Conservation (phyloP, 495 filamentous ascomycete species). For the Cetradonia linearis region DNA sequence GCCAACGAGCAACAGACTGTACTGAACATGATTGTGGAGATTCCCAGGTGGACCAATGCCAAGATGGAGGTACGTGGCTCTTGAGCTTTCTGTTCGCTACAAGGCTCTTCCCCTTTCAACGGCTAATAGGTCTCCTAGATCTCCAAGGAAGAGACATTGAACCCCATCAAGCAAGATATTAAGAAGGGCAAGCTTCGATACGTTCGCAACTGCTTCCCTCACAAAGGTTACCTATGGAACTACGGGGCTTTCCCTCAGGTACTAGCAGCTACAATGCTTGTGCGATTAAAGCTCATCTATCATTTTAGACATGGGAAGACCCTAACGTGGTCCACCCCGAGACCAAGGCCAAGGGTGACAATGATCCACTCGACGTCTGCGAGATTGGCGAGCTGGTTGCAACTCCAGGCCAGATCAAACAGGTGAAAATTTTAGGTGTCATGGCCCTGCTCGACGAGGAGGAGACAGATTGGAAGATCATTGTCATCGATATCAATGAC, state of each 20-base stretch:
- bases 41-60: slow-evolving; percentile 98
- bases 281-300: neutral
- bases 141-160: slow-evolving; percentile 91
- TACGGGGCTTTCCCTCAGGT: slow-evolving; percentile 99
- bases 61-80: slow-evolving; percentile 76
- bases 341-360: slow-evolving; percentile 99
- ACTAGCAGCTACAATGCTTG: slow-evolving; percentile 25
- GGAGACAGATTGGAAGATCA: slow-evolving; percentile 99
- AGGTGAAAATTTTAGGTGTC: slow-evolving; percentile 97
- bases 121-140: slow-evolving; percentile 44
- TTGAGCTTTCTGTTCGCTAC: neutral
- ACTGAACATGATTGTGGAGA: slow-evolving; percentile 99
- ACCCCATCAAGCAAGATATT: slow-evolving; percentile 79
- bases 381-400: slow-evolving; percentile 98
- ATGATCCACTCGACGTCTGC: slow-evolving; percentile 98
- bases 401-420: slow-evolving; percentile 92
- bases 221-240: slow-evolving; percentile 99
- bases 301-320: slow-evolving; percentile 92
- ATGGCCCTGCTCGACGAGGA: slow-evolving; percentile 99
- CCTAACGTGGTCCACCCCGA: slow-evolving; percentile 90
- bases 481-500: slow-evolving; percentile 97
- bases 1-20: slow-evolving; percentile 89
- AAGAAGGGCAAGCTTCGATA: slow-evolving; percentile 56
- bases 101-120: slow-evolving; percentile 6
- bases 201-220: slow-evolving; percentile 99